Percentiles rank a stretch among this genome's conserved stretches.
Conservation (phyloP, 2,329 filamentous ascomycete species). For the Trichoderma oligosporum region DNA sequence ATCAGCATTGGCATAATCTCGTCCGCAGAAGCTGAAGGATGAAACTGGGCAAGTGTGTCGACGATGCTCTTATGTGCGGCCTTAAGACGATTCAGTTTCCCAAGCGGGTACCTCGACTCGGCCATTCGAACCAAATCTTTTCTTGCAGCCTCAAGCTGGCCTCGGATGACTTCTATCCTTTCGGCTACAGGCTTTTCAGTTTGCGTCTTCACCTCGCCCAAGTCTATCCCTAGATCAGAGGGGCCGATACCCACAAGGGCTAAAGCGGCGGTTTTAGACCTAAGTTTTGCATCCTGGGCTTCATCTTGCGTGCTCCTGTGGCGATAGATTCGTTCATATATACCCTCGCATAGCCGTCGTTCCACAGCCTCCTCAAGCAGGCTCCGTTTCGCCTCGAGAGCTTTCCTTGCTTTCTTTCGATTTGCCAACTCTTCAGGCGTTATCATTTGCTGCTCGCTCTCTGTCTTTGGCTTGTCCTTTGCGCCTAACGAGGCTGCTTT, state of each 20-base stretch:
- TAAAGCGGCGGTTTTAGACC: slow-evolving; percentile 88
- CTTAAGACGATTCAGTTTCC: slow-evolving; percentile 85
- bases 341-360: slow-evolving; percentile 74
- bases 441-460: slow-evolving; percentile 75
- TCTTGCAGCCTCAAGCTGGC: slow-evolving; percentile 68
- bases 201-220: slow-evolving; percentile 55
- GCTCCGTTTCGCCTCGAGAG: slow-evolving; percentile 71
- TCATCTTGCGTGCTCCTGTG: slow-evolving; percentile 91
- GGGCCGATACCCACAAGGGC: slow-evolving; percentile 87
- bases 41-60: slow-evolving; percentile 68
- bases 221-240: slow-evolving; percentile 75
- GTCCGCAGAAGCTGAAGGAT: slow-evolving; percentile 83
- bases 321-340: slow-evolving; percentile 85
- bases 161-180: slow-evolving; percentile 63
- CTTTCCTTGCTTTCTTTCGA: slow-evolving; percentile 71
- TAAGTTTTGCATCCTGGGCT: slow-evolving; percentile 87
- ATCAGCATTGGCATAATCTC: slow-evolving; percentile 97
- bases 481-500: slow-evolving; percentile 53
- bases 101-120: slow-evolving; percentile 79
- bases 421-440: slow-evolving; percentile 80
- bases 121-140: slow-evolving; percentile 74
- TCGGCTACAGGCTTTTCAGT: slow-evolving; percentile 52
- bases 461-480: slow-evolving; percentile 49
- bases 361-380: slow-evolving; percentile 90
- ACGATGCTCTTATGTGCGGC: slow-evolving; percentile 91